Evolutionary conservation across 2,329 filamentous ascomycete genomes (phyloP).

Genomic region (Immersiporthe knoxdaviesiana): DNA sequence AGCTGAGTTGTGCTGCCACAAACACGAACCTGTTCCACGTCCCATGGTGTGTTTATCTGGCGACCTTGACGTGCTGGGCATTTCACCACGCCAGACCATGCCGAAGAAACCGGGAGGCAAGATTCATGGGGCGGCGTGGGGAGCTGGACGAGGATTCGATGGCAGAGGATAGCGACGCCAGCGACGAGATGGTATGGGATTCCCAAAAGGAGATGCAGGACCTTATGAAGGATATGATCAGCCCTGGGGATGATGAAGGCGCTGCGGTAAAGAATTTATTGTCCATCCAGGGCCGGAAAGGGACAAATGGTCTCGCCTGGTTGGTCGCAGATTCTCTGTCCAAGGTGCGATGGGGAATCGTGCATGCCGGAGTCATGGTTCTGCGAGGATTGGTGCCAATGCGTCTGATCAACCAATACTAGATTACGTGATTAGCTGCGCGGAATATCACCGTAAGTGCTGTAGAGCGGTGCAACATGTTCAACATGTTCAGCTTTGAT

Average conservation of each 20-base stretch:
- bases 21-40: slow-evolving; percentile 60
- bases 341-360: slow-evolving; percentile 63
- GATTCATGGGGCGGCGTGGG: slow-evolving; percentile 33
- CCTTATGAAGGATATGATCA: slow-evolving; percentile 45
- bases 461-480: too few species aligned
- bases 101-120: slow-evolving; percentile 15
- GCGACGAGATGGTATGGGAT: slow-evolving; percentile 53
- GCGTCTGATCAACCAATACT: slow-evolving; percentile 38
- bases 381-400: slow-evolving; percentile 43
- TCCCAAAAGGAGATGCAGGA: slow-evolving; percentile 51
- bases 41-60: slow-evolving; percentile 64
- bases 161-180: slow-evolving; percentile 38
- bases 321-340: slow-evolving; percentile 59
- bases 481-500: too few species aligned
- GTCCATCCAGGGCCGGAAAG: slow-evolving; percentile 46
- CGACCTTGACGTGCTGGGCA: slow-evolving; percentile 61
- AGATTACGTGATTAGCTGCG: too few species aligned
- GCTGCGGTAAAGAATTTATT: slow-evolving; percentile 42
- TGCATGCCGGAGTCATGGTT: slow-evolving; percentile 64
- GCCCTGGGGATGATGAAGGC: slow-evolving; percentile 22
- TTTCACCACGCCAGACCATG: slow-evolving; percentile 50
- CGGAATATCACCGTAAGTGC: too few species aligned
- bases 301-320: slow-evolving; percentile 56
- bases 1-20: background rate
- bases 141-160: background rate